Percentiles rank a stretch among this genome's conserved stretches.
Evolutionary conservation across 31 red algal species (phyloP).

Genomic region (Asparagopsis taxiformis): DNA sequence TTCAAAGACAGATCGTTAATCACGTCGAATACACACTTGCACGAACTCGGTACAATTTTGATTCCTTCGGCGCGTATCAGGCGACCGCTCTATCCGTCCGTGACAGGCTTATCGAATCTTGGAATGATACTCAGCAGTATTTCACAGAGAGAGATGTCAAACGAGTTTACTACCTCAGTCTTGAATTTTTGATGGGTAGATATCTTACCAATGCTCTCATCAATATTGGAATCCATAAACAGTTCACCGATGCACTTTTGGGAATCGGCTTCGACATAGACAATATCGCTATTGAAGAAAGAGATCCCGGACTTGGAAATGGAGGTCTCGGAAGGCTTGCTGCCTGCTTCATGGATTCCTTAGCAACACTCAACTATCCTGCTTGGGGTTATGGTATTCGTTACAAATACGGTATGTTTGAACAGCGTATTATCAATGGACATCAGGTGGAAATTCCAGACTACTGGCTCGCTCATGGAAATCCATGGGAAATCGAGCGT

Average conservation of each 20-base stretch:
- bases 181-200: constrained; percentile 98
- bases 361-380: constrained; percentile 97
- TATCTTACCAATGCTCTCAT: constrained; percentile 92
- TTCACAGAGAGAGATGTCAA: constrained; percentile 94
- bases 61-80: constrained; percentile 92
- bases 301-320: constrained; percentile 97
- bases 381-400: constrained; percentile 99
- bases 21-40: constrained; percentile 98
- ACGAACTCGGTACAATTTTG: constrained; percentile 96
- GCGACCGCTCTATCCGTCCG: constrained; percentile 73
- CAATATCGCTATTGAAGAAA: constrained; percentile 77
- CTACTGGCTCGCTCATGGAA: constrained; percentile 94
- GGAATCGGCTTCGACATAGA: constrained; percentile 92
- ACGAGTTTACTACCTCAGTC: constrained; percentile 93
- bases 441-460: constrained; percentile 98
- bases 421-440: constrained; percentile 92
- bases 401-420: constrained; percentile 99
- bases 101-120: constrained; percentile 94
- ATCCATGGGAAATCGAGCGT: constrained; percentile 98
- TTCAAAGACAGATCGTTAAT: constrained; percentile 92
- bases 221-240: constrained; percentile 90
- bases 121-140: constrained; percentile 99
- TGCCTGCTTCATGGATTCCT: constrained; percentile 98
- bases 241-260: constrained; percentile 85
- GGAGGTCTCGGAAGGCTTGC: constrained; percentile 97